Evolutionary conservation across 176 grass and related monocot species (phyloP).

Genomic region (Triticum dicoccoides): DNA sequence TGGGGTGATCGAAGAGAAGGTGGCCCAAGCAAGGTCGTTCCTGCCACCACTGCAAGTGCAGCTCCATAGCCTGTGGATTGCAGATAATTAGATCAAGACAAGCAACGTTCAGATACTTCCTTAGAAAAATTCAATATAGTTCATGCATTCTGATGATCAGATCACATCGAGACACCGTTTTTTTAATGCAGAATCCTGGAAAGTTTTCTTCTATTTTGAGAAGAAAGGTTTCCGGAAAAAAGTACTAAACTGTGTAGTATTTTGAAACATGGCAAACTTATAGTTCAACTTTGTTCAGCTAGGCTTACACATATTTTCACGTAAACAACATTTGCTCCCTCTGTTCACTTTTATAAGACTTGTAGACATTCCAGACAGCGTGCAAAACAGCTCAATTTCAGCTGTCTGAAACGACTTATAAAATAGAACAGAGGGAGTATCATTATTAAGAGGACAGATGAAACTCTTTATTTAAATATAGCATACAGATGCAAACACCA

Average conservation of each 20-base stretch:
- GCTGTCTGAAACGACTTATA: too few species aligned
- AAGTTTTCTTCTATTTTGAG: too few species aligned
- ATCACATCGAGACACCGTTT: neutral
- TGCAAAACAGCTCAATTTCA: too few species aligned
- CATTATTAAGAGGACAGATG: neutral
- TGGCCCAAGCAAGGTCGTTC: neutral
- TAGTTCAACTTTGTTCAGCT: neutral
- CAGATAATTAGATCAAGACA: neutral
- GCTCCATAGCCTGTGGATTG: neutral
- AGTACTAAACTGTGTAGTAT: too few species aligned
- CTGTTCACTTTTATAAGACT: too few species aligned
- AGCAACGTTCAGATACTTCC: neutral
- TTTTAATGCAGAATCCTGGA: neutral
- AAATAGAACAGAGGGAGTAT: too few species aligned
- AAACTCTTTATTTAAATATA: neutral
- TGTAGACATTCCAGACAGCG: too few species aligned
- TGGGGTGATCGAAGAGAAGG: slow-evolving; percentile 6
- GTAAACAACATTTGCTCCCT: neutral
- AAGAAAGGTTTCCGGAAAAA: too few species aligned
- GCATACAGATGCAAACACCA: too few species aligned
- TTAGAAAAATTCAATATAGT: neutral
- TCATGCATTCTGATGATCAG: neutral
- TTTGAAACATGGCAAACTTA: too few species aligned
- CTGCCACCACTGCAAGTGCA: slow-evolving; percentile 5
- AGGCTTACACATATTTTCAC: neutral